Evolutionary conservation across 768 basidiomycete species (phyloP).

Genomic region (Mycena belliarum): DNA sequence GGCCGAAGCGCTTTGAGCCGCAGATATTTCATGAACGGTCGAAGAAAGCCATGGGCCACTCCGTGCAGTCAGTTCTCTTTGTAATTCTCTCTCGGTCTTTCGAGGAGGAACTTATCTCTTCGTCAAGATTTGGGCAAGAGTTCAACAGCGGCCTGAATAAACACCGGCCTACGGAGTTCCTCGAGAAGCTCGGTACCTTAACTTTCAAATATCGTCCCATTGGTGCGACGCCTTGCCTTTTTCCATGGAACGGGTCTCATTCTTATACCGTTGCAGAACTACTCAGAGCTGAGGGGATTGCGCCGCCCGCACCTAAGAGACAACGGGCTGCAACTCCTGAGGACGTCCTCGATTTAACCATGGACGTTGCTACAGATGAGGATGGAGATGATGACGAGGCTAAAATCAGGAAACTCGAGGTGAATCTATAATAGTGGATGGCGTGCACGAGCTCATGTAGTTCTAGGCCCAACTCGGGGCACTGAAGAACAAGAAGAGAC

Average conservation of each 20-base stretch:
- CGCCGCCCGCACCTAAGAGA: neutral
- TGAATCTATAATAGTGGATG: neutral
- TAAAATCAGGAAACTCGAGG: slow-evolving; percentile 14
- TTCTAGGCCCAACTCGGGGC: neutral
- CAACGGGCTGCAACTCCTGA: neutral
- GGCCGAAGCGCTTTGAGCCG: neutral
- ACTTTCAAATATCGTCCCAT: slow-evolving; percentile 15
- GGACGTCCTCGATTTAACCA: slow-evolving; percentile 3
- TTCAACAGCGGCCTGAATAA: neutral
- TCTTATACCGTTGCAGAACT: neutral
- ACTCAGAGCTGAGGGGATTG: slow-evolving; percentile 6
- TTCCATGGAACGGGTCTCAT: neutral
- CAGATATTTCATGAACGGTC: slow-evolving; percentile 11
- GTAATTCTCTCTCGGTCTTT: neutral
- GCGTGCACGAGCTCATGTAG: no score
- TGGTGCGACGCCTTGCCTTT: neutral
- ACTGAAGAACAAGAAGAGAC: slow-evolving; percentile 7
- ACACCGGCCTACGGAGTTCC: no score
- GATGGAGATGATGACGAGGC: neutral
- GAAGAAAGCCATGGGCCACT: slow-evolving; percentile 18
- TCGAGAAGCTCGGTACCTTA: neutral
- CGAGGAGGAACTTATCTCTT: neutral
- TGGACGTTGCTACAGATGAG: neutral
- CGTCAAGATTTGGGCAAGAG: slow-evolving; percentile 2
- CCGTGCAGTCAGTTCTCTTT: slow-evolving; percentile 15